A percentile compares a stretch with the other conserved stretches of the same genome.
Conservation (phyloP, 192 early-diverging fungal species). For the Entomortierella lignicola region DNA sequence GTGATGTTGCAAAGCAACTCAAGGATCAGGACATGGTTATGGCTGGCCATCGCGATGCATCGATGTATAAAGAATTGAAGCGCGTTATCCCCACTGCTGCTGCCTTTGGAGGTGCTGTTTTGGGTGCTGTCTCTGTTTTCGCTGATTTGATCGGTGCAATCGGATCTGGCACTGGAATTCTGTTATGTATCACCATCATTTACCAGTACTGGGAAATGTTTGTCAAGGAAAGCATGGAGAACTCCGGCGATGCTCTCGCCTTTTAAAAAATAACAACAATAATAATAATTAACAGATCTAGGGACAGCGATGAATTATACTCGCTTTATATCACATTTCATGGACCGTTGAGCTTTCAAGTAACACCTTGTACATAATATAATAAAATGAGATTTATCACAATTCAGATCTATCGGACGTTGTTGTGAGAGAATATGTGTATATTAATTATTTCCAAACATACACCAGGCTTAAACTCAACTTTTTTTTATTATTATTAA, state of each 20-base stretch:
- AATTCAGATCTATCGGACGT: too few species aligned
- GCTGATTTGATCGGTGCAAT: conserved; percentile 98
- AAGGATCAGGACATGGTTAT: conserved; percentile 97
- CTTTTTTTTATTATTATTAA: too few species aligned
- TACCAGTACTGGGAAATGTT: conserved; percentile 99
- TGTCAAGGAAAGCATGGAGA: conserved; percentile 88
- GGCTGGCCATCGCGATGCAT: conserved; percentile 89
- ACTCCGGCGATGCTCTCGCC: conserved; percentile 44
- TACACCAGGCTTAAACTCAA: too few species aligned
- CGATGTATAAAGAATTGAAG: conserved; percentile 99
- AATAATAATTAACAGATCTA: too few species aligned
- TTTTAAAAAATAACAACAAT: conserved; percentile 21
- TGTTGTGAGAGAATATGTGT: too few species aligned
- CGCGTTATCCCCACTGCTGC: conserved; percentile 97
- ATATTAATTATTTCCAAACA: too few species aligned
- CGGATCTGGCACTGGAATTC: conserved; percentile 98
- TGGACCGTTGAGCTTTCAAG: too few species aligned
- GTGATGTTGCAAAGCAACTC: conserved; percentile 96
- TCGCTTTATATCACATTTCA: too few species aligned
- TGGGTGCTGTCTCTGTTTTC: conserved; percentile 94
- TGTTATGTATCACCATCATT: conserved; percentile 97
- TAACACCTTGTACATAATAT: too few species aligned
- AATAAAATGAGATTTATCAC: too few species aligned
- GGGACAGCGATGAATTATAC: too few species aligned
- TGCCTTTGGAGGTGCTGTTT: conserved; percentile 94